Evolutionary conservation across 345 rosid species (phyloP).

Genomic region (Melaleuca quinquenervia): DNA sequence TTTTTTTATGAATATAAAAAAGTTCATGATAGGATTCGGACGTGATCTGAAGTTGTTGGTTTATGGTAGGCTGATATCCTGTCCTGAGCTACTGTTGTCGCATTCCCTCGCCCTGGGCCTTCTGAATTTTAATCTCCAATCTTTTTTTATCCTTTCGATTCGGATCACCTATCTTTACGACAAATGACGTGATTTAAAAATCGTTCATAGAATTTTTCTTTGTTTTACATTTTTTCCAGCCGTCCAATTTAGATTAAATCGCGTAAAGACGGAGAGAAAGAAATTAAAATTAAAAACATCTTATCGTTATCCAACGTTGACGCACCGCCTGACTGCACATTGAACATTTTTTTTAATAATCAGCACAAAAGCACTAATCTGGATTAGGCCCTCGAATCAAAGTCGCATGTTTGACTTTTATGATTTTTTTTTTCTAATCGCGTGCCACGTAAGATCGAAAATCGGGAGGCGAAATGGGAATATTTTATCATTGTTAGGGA

Average conservation of each 20-base stretch:
- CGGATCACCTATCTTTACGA: too few relatives aligned
- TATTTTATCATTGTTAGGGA: background rate
- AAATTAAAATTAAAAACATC: background rate
- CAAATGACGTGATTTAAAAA: too few relatives aligned
- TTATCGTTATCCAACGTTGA: background rate
- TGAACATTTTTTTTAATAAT: background rate
- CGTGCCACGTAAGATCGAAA: background rate
- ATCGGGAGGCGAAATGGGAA: background rate
- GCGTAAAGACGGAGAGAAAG: too few relatives aligned
- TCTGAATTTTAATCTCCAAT: background rate
- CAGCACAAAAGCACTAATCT: background rate
- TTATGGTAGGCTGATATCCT: background rate
- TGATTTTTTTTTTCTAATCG: background rate
- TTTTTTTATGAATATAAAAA: too few relatives aligned
- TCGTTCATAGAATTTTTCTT: too few relatives aligned
- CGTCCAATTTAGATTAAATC: too few relatives aligned
- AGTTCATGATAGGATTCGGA: too few relatives aligned
- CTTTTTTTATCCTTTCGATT: too few relatives aligned
- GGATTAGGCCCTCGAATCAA: background rate
- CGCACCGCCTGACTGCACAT: rapidly evolving
- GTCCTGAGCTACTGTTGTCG: background rate
- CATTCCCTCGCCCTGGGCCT: background rate
- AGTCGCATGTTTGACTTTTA: background rate
- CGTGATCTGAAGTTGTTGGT: too few relatives aligned
- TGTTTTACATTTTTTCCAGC: too few relatives aligned